Percentiles rank a stretch among this genome's conserved stretches.
Conservation (phyloP, 2,329 filamentous ascomycete species). For the Arthrobotrys pseudoclavata region DNA sequence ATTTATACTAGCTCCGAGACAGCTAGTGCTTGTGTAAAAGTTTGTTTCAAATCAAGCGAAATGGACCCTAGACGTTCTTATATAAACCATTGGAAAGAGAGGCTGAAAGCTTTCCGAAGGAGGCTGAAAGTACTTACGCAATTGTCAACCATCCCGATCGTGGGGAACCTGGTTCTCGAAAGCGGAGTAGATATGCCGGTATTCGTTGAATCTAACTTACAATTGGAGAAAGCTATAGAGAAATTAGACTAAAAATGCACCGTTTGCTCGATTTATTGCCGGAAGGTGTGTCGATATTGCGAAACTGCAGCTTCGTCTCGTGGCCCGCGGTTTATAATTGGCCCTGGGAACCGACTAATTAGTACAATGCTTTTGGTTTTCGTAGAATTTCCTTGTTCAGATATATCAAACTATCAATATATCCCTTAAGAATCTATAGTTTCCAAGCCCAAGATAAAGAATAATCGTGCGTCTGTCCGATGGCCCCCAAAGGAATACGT, state of each 20-base stretch:
- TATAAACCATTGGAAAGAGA: not conserved
- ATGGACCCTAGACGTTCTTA: slow-evolving; percentile 2
- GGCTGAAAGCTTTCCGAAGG: not conserved
- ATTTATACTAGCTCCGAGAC: slow-evolving; percentile 8
- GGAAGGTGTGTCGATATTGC: not conserved
- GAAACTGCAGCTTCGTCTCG: not conserved
- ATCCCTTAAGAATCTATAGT: not conserved
- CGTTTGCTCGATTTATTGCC: slow-evolving; percentile 8
- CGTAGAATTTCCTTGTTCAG: not conserved
- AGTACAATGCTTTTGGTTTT: not conserved
- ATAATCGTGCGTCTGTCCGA: not conserved
- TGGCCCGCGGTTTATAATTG: not conserved
- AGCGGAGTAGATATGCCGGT: slow-evolving; percentile 2
- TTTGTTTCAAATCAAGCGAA: not conserved
- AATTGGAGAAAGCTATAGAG: not conserved
- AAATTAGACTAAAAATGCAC: not conserved
- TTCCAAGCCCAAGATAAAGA: no score
- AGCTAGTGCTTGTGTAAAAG: not conserved
- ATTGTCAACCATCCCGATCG: not conserved
- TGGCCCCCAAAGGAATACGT: slow-evolving; percentile 3
- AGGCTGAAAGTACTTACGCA: not conserved
- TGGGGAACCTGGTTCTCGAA: not conserved
- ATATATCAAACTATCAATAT: not conserved
- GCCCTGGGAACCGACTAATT: not conserved
- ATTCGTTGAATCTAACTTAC: not conserved